A percentile compares a stretch with the other conserved stretches of the same genome.
phyloP scores from a whole-genome alignment of 495 filamentous ascomycete genomes.

The Neurospora pannonica region DNA sequence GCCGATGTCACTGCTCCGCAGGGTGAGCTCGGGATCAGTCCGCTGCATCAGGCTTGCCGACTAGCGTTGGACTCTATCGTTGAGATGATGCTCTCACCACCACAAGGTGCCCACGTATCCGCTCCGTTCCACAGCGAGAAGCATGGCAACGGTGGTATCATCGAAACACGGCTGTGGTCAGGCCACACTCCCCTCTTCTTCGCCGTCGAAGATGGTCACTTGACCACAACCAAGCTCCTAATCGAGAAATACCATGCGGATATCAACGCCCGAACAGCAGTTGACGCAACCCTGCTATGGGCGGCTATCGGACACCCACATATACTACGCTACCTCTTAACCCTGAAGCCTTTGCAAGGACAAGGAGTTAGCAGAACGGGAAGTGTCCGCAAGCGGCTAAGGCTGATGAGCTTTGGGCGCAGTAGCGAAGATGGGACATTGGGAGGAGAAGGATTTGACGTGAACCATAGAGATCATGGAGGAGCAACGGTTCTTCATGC shows the following conservation, averaged over 20 bases:
- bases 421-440: neutral
- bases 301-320: neutral
- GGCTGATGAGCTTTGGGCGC: neutral
- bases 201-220: conserved; percentile 24
- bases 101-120: neutral
- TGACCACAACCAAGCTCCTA: conserved; percentile 18
- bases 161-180: conserved; percentile 6
- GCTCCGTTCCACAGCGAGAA: neutral
- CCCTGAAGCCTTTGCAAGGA: neutral
- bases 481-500: conserved; percentile 13
- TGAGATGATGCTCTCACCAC: conserved; percentile 6
- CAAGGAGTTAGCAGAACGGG: neutral
- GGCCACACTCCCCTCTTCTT: conserved; percentile 13
- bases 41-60: conserved; percentile 8
- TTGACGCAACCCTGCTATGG: conserved; percentile 6
- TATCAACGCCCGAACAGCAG: conserved; percentile 7
- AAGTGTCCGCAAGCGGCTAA: neutral
- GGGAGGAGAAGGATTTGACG: conserved; percentile 1
- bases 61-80: conserved; percentile 3
- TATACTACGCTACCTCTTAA: conserved; percentile 5
- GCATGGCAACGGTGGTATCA: conserved; percentile 1
- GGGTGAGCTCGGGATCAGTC: conserved; percentile 5
- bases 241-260: conserved; percentile 20
- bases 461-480: conserved; percentile 10
- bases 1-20: conserved; percentile 2